Evolutionary conservation across 2,329 filamentous ascomycete species (phyloP).

Genomic region (Aureobasidium sp.): DNA sequence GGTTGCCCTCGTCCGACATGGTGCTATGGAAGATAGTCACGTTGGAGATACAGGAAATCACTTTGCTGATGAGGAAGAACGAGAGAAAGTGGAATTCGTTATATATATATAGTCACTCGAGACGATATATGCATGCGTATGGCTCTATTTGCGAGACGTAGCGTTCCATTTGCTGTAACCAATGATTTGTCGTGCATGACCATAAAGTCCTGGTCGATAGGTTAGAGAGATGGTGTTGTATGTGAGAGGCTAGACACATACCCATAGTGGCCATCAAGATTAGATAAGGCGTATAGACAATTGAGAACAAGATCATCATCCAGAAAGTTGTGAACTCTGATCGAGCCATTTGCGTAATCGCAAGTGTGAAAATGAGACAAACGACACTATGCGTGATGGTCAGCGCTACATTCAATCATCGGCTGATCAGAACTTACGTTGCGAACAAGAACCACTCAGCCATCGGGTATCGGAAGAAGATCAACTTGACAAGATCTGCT

Average conservation of each 20-base stretch:
- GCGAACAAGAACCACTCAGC: conserved; percentile 49
- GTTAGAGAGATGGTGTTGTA: background rate
- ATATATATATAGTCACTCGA: background rate
- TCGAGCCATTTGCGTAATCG: conserved; percentile 50
- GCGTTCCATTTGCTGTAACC: conserved; percentile 55
- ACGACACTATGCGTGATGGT: conserved; percentile 31
- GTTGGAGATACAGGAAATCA: no score
- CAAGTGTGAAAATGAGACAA: conserved; percentile 50
- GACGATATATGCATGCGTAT: background rate
- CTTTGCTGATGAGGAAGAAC: no score
- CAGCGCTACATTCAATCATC: conserved; percentile 32
- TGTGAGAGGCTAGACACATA: background rate
- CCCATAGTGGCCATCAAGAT: conserved; percentile 51
- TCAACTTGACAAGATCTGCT: conserved; percentile 40
- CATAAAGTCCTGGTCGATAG: conserved; percentile 36
- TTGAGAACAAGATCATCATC: conserved; percentile 48
- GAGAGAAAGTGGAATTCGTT: background rate
- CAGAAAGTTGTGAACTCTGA: conserved; percentile 50
- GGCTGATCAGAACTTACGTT: conserved; percentile 21
- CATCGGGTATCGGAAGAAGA: conserved; percentile 56
- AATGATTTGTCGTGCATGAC: conserved; percentile 51
- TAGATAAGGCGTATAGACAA: conserved; percentile 50
- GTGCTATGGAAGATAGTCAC: no score
- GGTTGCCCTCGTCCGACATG: background rate
- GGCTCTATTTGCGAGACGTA: conserved; percentile 40